Percentiles rank a stretch among this genome's conserved stretches.
Evolutionary conservation across 1,284 basidiomycete genomes (phyloP).

Genomic region (Microbotryum violaceum): DNA sequence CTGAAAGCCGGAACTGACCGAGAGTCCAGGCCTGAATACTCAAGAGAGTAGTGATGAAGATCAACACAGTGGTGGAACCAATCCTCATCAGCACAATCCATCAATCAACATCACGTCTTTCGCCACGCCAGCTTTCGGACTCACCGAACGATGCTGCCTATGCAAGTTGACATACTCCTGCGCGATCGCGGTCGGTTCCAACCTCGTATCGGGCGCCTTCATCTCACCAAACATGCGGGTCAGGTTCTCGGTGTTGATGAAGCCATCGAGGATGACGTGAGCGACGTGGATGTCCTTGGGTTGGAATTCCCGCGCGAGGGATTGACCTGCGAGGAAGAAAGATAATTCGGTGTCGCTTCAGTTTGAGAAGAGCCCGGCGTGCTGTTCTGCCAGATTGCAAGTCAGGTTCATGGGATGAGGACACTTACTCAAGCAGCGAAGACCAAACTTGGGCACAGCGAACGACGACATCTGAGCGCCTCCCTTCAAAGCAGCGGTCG

Average conservation of each 20-base stretch:
- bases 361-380: no score
- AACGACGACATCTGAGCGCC: constrained; percentile 19
- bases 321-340: constrained; percentile 7
- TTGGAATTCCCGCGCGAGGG: constrained; percentile 41
- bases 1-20: constrained; percentile 3
- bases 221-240: constrained; percentile 30
- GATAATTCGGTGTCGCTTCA: background rate
- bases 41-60: no score
- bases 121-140: no score
- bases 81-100: no score
- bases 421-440: constrained; percentile 17
- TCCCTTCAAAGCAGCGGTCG: constrained; percentile 7
- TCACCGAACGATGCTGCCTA: no score
- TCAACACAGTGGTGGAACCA: no score
- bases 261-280: constrained; percentile 44
- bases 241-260: constrained; percentile 27
- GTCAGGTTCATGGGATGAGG: no score
- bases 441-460: constrained; percentile 24
- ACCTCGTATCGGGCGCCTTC: constrained; percentile 28
- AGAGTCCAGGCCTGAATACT: constrained; percentile 15
- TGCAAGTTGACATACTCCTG: no score
- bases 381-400: no score
- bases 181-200: no score
- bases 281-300: constrained; percentile 44
- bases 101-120: no score